These are phyloP conservation scores for Suhomyces tanzawaensis DNA, from an alignment of 805 yeast genomes.

Conservation along the genomic window DNA sequence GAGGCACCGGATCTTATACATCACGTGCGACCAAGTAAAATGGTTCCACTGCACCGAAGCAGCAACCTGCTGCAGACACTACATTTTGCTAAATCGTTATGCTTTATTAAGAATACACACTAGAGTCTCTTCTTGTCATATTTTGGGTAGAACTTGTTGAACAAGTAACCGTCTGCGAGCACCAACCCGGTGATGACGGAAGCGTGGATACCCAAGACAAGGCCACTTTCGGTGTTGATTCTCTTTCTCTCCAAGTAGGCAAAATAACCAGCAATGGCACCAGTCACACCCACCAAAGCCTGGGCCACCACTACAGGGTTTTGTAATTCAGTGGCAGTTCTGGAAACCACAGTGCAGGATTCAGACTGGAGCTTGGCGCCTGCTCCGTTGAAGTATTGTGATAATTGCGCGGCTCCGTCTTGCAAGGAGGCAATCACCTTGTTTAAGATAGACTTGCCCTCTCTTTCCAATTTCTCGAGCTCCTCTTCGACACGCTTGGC, in stretches of 20 bases:
- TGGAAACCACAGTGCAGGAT: constrained; percentile 14
- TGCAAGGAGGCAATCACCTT: constrained; percentile 15
- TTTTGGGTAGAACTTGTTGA: constrained; percentile 53
- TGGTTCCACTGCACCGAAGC: not conserved
- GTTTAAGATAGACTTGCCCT: constrained; percentile 19
- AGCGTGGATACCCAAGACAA: constrained; percentile 48
- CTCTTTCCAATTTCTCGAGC: constrained; percentile 19
- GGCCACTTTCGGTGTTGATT: constrained; percentile 43
- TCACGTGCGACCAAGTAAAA: too few relatives aligned
- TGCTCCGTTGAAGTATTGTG: constrained; percentile 10
- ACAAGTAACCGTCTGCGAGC: constrained; percentile 52
- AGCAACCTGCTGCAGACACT: not conserved
- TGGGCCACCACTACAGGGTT: constrained; percentile 64
- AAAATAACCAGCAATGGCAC: constrained; percentile 46
- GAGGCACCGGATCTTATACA: too few relatives aligned
- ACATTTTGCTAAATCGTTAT: not conserved
- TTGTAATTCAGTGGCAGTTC: constrained; percentile 43
- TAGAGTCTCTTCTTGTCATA: constrained; percentile 40
- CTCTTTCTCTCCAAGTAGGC: constrained; percentile 52
- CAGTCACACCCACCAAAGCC: constrained; percentile 47
- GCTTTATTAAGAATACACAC: not conserved
- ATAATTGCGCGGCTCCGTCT: constrained; percentile 14
- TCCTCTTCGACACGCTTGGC: constrained; percentile 8
- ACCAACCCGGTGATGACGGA: constrained; percentile 54
- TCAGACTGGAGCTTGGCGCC: constrained; percentile 13